These are phyloP conservation scores for Phytopythium mirpurense DNA, from an alignment of 352 stramenopile genomes.

Conservation along the genomic window DNA sequence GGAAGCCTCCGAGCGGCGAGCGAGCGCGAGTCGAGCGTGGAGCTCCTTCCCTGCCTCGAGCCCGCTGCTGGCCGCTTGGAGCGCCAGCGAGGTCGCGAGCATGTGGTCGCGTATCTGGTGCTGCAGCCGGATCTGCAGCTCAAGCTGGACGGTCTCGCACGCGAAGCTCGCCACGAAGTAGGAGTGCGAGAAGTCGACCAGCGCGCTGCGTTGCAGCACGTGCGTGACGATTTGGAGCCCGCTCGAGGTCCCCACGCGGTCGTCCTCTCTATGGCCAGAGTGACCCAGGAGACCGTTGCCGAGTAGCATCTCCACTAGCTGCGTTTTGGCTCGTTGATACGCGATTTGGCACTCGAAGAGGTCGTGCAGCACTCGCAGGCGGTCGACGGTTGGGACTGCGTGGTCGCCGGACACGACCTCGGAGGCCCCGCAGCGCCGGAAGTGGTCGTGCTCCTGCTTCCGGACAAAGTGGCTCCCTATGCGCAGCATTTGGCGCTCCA, in stretches of 20 bases:
- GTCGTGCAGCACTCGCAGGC: conserved; percentile 47
- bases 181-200: conserved; percentile 40
- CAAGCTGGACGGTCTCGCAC: conserved; percentile 35
- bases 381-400: conserved; percentile 32
- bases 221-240: conserved; percentile 10
- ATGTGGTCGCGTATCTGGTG: conserved; percentile 28
- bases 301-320: conserved; percentile 27
- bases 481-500: conserved; percentile 42
- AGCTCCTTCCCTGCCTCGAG: not conserved
- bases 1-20: not conserved
- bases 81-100: not conserved
- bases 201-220: conserved; percentile 22
- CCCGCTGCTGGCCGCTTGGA: not conserved
- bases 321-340: conserved; percentile 36
- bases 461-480: conserved; percentile 41
- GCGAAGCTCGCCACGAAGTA: conserved; percentile 66
- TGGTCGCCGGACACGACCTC: not conserved
- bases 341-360: conserved; percentile 45
- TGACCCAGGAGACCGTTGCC: conserved; percentile 12
- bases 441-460: conserved; percentile 31
- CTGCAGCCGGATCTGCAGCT: conserved; percentile 36
- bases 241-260: conserved; percentile 1
- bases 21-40: not conserved
- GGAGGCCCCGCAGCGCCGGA: conserved; percentile 2
- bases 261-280: not conserved